Conservation (phyloP, 2,329 filamentous ascomycete genomes). For the Apiospora koreana region DNA sequence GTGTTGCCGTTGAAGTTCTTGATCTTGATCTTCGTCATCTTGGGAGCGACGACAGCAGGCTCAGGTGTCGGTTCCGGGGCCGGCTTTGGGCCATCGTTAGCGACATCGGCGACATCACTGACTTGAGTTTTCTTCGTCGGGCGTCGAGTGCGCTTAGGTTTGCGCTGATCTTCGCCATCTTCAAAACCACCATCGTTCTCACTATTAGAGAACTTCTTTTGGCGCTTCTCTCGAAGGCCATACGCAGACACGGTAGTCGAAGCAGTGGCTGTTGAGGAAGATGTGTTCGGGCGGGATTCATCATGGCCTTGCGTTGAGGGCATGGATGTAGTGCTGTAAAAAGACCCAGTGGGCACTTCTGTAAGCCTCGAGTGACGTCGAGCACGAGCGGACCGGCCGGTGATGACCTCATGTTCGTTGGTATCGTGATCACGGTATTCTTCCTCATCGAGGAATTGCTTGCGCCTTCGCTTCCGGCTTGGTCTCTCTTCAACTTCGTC, state of each 20-base stretch:
- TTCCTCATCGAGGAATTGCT: constrained; percentile 14
- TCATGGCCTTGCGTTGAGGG: constrained; percentile 38
- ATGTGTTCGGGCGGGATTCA: constrained; percentile 52
- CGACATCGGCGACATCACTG: constrained; percentile 20
- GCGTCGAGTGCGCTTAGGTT: constrained; percentile 31
- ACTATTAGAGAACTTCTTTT: constrained; percentile 54
- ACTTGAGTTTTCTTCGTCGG: constrained; percentile 29
- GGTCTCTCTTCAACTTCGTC: constrained; percentile 15
- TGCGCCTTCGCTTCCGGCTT: constrained; percentile 18
- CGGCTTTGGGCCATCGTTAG: constrained; percentile 14
- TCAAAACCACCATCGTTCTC: constrained; percentile 38
- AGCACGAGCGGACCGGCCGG: neutral
- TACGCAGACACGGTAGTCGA: constrained; percentile 54
- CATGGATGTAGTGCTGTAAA: constrained; percentile 39
- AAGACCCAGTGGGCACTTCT: constrained; percentile 43
- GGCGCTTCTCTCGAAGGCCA: constrained; percentile 54
- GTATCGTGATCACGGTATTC: constrained; percentile 12
- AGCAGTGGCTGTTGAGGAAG: constrained; percentile 52
- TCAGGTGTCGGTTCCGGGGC: neutral
- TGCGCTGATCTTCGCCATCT: constrained; percentile 23
- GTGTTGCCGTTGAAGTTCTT: constrained; percentile 29
- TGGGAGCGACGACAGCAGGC: constrained; percentile 14
- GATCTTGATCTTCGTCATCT: constrained; percentile 34
- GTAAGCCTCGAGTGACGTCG: constrained; percentile 24
- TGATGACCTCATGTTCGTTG: neutral